These are phyloP conservation scores for Paxillus ammoniavirescens DNA, from an alignment of 768 basidiomycete genomes.

Conservation along the genomic window DNA sequence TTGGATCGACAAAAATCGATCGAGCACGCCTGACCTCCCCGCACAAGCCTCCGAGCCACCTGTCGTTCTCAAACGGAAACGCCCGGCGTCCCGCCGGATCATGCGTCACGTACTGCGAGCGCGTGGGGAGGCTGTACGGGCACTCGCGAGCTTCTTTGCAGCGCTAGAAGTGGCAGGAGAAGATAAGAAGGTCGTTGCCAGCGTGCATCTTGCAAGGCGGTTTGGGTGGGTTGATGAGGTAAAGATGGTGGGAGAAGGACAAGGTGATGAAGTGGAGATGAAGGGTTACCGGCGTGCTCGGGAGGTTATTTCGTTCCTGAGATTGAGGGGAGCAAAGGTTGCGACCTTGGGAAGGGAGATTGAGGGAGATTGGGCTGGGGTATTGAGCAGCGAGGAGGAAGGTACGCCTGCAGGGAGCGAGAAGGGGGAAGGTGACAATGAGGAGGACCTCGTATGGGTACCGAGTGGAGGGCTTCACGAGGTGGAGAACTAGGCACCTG, in stretches of 20 bases:
- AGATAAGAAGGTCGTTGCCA: constrained; percentile 46
- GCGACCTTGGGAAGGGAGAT: constrained; percentile 43
- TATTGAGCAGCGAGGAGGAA: constrained; percentile 55
- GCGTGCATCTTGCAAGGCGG: constrained; percentile 46
- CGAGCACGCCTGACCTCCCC: constrained; percentile 23
- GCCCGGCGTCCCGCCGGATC: constrained; percentile 77
- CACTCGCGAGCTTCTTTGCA: constrained; percentile 70
- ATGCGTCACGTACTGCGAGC: constrained; percentile 88
- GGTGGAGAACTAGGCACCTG: constrained; percentile 10
- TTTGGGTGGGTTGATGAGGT: constrained; percentile 41
- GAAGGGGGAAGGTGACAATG: constrained; percentile 20
- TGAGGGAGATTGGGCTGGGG: constrained; percentile 68
- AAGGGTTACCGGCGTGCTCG: constrained; percentile 61
- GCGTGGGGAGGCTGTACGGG: constrained; percentile 78
- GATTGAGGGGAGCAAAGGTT: constrained; percentile 70
- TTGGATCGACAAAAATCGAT: constrained; percentile 59
- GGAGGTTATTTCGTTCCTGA: constrained; percentile 75
- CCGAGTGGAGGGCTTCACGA: constrained; percentile 13
- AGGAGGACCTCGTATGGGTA: constrained; percentile 36
- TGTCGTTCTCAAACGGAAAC: constrained; percentile 28
- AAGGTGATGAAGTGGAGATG: constrained; percentile 18
- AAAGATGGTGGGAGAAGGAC: constrained; percentile 23
- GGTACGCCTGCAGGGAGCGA: constrained; percentile 24
- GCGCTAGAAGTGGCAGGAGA: constrained; percentile 53
- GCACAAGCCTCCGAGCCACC: constrained; percentile 38